phyloP scores from a whole-genome alignment of 1,284 basidiomycete genomes.

The Cryptococcus depauperatus region DNA sequence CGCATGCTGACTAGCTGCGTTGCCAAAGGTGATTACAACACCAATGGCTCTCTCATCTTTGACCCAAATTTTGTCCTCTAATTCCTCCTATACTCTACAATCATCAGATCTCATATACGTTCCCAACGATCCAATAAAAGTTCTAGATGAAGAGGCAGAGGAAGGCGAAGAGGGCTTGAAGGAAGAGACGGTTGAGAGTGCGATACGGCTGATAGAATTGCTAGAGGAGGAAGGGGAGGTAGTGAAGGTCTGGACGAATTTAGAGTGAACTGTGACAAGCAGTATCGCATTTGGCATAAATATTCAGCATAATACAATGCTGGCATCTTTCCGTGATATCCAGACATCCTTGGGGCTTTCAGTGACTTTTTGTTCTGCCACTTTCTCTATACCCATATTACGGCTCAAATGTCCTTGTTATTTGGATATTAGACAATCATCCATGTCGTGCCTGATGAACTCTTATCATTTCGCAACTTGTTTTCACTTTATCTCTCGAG shows the following conservation, averaged over 20 bases:
- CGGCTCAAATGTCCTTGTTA: too few relatives aligned
- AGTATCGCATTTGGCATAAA: too few relatives aligned
- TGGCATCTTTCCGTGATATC: too few relatives aligned
- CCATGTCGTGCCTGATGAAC: too few relatives aligned
- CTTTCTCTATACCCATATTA: too few relatives aligned
- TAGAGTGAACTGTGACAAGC: constrained; percentile 14
- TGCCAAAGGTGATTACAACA: constrained; percentile 26
- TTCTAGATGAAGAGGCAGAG: constrained; percentile 13
- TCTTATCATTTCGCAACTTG: neutral
- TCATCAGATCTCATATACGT: constrained; percentile 34
- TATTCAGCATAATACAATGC: too few relatives aligned
- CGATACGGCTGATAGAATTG: constrained; percentile 23
- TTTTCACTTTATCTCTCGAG: neutral
- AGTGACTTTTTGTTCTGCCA: too few relatives aligned
- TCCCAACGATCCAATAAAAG: constrained; percentile 27
- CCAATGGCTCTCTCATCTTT: constrained; percentile 25
- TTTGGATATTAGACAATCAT: too few relatives aligned
- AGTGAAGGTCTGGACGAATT: constrained; percentile 42
- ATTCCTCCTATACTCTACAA: constrained; percentile 20
- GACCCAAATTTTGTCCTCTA: constrained; percentile 14
- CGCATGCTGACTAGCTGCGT: neutral
- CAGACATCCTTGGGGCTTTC: too few relatives aligned
- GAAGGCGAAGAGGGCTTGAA: constrained; percentile 22
- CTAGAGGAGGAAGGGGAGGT: constrained; percentile 42
- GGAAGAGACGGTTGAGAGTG: constrained; percentile 30